Evolutionary conservation across 768 basidiomycete genomes (phyloP).

Genomic region (Boletus edulis): DNA sequence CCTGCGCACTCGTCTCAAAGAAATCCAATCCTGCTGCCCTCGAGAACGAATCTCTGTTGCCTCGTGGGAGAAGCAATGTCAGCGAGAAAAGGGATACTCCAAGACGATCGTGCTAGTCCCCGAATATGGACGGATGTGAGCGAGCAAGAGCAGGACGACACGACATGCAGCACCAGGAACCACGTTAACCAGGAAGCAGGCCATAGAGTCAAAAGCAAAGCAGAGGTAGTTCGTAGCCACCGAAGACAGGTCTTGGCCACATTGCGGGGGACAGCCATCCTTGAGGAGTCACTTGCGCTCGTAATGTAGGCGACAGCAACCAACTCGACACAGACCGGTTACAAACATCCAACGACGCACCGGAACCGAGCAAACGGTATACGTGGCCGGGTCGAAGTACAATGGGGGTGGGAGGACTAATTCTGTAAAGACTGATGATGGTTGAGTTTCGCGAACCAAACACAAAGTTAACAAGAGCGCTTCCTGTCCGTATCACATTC

Average conservation of each 20-base stretch:
- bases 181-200: constrained; percentile 16
- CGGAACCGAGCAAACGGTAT: constrained; percentile 39
- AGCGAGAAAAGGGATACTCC: constrained; percentile 20
- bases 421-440: constrained; percentile 19
- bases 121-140: constrained; percentile 18
- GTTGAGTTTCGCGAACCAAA: constrained; percentile 13
- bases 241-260: constrained; percentile 35
- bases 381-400: constrained; percentile 24
- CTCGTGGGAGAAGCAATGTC: constrained; percentile 43
- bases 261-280: not conserved
- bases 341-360: constrained; percentile 17
- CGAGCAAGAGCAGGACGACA: constrained; percentile 2
- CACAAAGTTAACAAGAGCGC: constrained; percentile 13
- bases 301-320: constrained; percentile 1
- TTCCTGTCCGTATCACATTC: constrained; percentile 38
- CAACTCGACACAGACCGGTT: constrained; percentile 18
- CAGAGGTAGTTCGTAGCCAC: constrained; percentile 10
- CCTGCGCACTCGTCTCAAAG: constrained; percentile 18
- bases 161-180: not conserved
- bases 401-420: constrained; percentile 21
- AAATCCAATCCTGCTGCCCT: constrained; percentile 34
- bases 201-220: constrained; percentile 26
- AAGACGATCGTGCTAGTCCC: constrained; percentile 8
- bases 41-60: constrained; percentile 62
- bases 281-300: not conserved